Evolutionary conservation across 257 asterid species (phyloP).

Genomic region (Solanum acaule): DNA sequence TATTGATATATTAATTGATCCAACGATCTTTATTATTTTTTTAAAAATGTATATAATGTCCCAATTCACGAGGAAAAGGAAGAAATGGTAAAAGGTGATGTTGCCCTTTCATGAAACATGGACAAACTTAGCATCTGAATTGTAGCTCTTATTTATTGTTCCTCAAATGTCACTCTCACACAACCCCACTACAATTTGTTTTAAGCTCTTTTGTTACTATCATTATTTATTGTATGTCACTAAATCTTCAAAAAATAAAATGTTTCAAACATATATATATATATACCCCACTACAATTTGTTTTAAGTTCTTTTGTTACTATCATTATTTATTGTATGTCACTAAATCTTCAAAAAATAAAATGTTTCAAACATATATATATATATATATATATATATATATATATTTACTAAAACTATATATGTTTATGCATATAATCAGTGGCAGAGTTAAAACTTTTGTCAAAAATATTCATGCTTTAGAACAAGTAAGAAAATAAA

Average conservation of each 20-base stretch:
- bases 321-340: not conserved
- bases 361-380: not conserved
- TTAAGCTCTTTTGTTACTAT: not conserved
- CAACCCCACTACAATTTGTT: not conserved
- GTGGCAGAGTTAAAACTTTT: too few relatives aligned
- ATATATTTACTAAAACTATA: not conserved
- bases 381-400: not conserved
- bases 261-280: not conserved
- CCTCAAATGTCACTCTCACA: not conserved
- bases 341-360: not conserved
- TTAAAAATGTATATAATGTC: not conserved
- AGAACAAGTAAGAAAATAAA: too few relatives aligned
- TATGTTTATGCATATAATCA: not conserved
- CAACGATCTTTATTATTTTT: not conserved
- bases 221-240: not conserved
- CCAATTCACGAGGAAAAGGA: not conserved
- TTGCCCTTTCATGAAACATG: not conserved
- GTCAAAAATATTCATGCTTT: too few relatives aligned
- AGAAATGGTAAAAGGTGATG: not conserved
- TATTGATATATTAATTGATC: not conserved
- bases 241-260: not conserved
- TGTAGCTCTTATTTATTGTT: not conserved
- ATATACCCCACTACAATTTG: not conserved
- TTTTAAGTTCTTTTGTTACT: not conserved
- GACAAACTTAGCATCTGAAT: not conserved